Base-by-base conservation (phyloP, 208 protist species). In the Tetramitus jugosus region DNA sequence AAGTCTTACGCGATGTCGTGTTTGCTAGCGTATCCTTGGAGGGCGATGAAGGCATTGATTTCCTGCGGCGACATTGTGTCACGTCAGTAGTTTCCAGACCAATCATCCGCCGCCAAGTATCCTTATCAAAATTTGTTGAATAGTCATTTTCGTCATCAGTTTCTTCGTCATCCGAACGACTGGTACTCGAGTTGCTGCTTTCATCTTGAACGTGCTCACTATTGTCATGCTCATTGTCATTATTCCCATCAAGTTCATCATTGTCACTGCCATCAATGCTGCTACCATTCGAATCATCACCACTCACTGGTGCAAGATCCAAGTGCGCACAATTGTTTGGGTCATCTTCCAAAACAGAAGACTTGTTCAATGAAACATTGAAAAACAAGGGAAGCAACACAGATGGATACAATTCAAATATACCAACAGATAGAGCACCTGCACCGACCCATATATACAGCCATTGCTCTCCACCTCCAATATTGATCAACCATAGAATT, bases 371-470 rank as follows among this genome's bases (percentile, higher is more conserved):
- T 37, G 29, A 49, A 49, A 71, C 43, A 49, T 20, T 71, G 49
- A 49, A 49, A 37, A 71, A 71, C 65, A 71, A 49, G 13, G 65
- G 65, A 35, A 40, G 39, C 8, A 71, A 49, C 8, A 71, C 3
- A 33, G 35, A 49, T 49, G 65, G 65, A 71, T 71, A 71, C 20
- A 71, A 71, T 71, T 71, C 65, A 71, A 37, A 71, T 17, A 71
- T 49, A 33, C 65, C 65, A 46, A 71, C 65, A 71, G 40, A 4
- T 49, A 71, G n/a, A 6, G 65, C 65, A 49, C 29, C 65, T 49
- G n/a, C 14, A 20, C 65, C 65, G 29, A 71, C 10, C 65, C 65
- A 71, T 6, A 71, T 7, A 33, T 71, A 71, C 3, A 71, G 10
- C 65, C 65, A 71, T 33, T 71, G 39, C 43, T 49, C 35, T 49